Evolutionary conservation across 148 eudicot genomes (phyloP).

Genomic region (Rhododendron ovatum): DNA sequence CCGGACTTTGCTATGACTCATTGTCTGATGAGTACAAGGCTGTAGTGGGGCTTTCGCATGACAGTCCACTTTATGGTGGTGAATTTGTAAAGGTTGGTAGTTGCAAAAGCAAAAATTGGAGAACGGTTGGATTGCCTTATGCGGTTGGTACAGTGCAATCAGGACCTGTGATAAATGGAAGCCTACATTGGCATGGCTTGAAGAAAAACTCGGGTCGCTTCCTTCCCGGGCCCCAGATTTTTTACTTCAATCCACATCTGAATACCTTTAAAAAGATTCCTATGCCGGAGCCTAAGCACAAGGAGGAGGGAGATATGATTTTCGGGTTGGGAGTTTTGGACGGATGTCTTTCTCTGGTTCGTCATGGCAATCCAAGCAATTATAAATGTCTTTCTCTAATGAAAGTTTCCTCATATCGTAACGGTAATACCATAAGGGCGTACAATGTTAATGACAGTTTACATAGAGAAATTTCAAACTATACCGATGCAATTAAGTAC

Average conservation of each 20-base stretch:
- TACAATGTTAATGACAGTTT: background rate
- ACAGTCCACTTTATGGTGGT: no score
- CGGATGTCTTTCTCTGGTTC: slow-evolving; percentile 2
- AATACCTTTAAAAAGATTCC: background rate
- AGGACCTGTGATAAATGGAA: background rate
- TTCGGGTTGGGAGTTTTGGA: background rate
- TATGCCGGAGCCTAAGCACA: background rate
- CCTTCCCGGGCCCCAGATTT: background rate
- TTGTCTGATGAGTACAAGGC: background rate
- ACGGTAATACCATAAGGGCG: background rate
- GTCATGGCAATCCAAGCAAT: background rate
- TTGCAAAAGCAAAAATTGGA: background rate
- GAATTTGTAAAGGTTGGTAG: background rate
- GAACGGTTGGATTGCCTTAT: background rate
- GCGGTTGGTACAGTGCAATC: background rate
- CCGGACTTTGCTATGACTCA: background rate
- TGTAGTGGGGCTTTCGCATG: background rate
- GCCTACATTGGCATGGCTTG: background rate
- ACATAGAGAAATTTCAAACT: background rate
- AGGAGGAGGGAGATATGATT: background rate
- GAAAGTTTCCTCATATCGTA: background rate
- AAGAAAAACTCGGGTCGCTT: no score
- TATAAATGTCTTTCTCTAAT: background rate
- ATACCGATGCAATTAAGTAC: background rate
- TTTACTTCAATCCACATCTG: background rate